Evolutionary conservation across 495 filamentous ascomycete genomes (phyloP), one percentile per base, ranked within the genome.

Genomic region (Talaromyces nanjingensis): DNA sequence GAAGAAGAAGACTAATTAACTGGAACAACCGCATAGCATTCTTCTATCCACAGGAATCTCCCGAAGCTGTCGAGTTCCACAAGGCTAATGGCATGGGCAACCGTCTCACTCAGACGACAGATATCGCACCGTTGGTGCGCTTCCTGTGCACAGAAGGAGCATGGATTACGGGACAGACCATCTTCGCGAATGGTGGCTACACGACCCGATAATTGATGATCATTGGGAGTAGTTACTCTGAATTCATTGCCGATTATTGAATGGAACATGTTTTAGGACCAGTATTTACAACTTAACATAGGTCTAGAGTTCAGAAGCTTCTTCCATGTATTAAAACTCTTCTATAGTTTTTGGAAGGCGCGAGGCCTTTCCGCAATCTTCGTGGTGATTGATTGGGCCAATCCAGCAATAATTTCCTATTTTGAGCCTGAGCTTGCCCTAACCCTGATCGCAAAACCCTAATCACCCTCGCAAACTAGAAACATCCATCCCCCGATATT

Each of bases 111-210:
- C 65, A 69, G 63, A 64, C 73, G 20, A 58, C 71, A 61, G 73
- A 75, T 42, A 79, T 77, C 55, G 72, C 75, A 20, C 76, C 73
- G 4, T 67, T 79, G 27, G 65, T 78, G 18, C 67, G 68, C 22
- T 78, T 78, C 65, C 64, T 78, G 14, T 74, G 71, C 47, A 76
- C 72, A 3, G 76, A 76, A 54, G 74, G 68, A 2, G 60, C 63
- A 0, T 78, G 76, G 76, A 74, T 76, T 59, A 74, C 74, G 11
- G 73, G 74, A 4, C 76, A 79, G 67, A 76, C 75, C n/a, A 73
- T 76, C 49, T 76, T 78, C 63, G 73, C 73, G 2, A 77, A 79
- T 63, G 73, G 74, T 39, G 76, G 74, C 8, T 75, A 76, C 39
- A 79, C 74, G 6, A 76, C 71, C 60, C 71, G 74, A 12, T 77